Base-by-base conservation (phyloP, 2,329 filamentous ascomycete genomes). In the Amauroascus verrucosus region DNA sequence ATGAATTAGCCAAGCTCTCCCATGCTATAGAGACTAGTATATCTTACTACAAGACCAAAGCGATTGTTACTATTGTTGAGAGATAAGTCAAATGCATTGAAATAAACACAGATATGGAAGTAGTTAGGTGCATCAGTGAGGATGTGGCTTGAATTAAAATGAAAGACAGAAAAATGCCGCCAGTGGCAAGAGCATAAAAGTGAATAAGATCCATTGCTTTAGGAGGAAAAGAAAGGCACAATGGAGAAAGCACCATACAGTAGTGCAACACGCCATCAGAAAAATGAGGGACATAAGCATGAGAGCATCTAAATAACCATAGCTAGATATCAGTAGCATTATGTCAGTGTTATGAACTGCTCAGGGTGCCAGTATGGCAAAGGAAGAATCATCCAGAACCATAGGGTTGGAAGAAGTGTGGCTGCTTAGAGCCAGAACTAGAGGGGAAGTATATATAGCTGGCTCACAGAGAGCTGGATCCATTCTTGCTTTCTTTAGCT, bases 101-200 rank as follows among this genome's bases (percentile, higher is more conserved):
- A 35, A 35, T 35, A 35, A 35, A 35, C 33, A 35, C 33, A 35
- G 33, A 13, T 51, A 50, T 44, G 16, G 22, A 22, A 43, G 40
- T 14, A 26, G 47, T 37, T 43, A 56, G 49, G 48, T 48, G 32
- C 47, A 49, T 46, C 50, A 55, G 56, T 33, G n/a, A 53, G 14
- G 16, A 51, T 32, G 48, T n/a, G 8, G 32, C 24, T 18, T 56
- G 57, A 11, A 60, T 44, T 20, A 64, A 41, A 45, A 60, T 32
- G 20, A 63, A 56, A 30, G 59, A 40, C 33, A 56, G 35, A 48
- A 64, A 59, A 56, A 60, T 56, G 55, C 59, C 51, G 52, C 60
- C 62, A 35, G 56, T 41, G 45, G 53, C 54, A 55, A 61, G 61
- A 50, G 54, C 57, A 57, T 65, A 65, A n/a, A 59, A 22, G 9